Evolutionary conservation across 2,329 filamentous ascomycete genomes (phyloP).

Genomic region (Orbilia ellipsospora): DNA sequence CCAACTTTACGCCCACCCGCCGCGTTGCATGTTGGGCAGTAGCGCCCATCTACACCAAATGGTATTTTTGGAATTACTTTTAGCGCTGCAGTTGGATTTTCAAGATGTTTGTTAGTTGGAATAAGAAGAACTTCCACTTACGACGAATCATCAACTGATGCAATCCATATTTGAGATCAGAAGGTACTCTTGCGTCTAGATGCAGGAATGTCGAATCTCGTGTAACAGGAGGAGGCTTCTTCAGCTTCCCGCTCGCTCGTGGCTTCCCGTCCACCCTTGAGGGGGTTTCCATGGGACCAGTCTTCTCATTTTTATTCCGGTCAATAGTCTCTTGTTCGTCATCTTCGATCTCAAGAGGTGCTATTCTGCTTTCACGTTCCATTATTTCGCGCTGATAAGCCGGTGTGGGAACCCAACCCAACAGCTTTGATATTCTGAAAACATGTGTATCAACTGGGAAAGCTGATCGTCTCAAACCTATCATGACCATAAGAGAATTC

Average conservation of each 20-base stretch:
- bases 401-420: slow-evolving; percentile 66
- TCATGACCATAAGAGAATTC: neutral
- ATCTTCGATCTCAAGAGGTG: slow-evolving; percentile 19
- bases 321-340: slow-evolving; percentile 8
- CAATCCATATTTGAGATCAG: slow-evolving; percentile 67
- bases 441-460: slow-evolving; percentile 70
- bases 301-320: neutral
- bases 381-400: slow-evolving; percentile 38
- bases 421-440: slow-evolving; percentile 65
- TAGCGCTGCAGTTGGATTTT: neutral
- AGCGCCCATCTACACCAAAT: slow-evolving; percentile 38
- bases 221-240: slow-evolving; percentile 58
- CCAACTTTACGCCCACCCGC: slow-evolving; percentile 38
- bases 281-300: slow-evolving; percentile 9
- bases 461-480: slow-evolving; percentile 63
- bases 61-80: neutral
- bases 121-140: slow-evolving; percentile 29
- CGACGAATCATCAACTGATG: slow-evolving; percentile 69
- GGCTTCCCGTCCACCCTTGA: neutral
- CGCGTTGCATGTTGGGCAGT: slow-evolving; percentile 54
- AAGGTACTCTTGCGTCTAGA: slow-evolving; percentile 66
- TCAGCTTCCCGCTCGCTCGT: slow-evolving; percentile 56
- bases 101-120: neutral
- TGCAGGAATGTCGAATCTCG: slow-evolving; percentile 67
- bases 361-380: slow-evolving; percentile 25